Conservation (phyloP, 106 monocot species). For the Triglochin maritima region DNA sequence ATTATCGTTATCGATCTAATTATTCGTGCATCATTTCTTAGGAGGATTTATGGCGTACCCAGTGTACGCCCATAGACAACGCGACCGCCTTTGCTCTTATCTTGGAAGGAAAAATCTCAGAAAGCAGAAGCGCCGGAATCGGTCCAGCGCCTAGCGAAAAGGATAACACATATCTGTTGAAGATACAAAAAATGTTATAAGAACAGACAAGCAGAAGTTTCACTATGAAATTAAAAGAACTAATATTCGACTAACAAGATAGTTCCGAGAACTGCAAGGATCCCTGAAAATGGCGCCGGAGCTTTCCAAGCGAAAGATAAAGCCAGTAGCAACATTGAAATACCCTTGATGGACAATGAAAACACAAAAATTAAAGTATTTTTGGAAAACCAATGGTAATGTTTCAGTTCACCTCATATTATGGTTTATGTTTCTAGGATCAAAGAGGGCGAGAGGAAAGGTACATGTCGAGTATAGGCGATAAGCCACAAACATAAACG, state of each 20-base stretch:
- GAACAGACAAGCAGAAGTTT: not conserved
- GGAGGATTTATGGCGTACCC: too few species aligned
- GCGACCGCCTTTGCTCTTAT: too few species aligned
- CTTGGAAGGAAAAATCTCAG: too few species aligned
- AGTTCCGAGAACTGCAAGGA: slow-evolving; percentile 5
- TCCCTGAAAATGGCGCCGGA: not conserved
- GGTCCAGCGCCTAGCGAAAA: slow-evolving; percentile 85
- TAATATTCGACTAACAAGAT: slow-evolving; percentile 1
- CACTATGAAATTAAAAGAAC: not conserved
- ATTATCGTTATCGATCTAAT: too few species aligned
- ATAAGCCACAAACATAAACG: too few species aligned
- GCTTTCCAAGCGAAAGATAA: not conserved
- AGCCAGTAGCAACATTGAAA: not conserved
- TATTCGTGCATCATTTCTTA: too few species aligned
- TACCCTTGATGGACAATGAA: not conserved
- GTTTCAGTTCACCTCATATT: too few species aligned
- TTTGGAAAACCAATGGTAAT: too few species aligned
- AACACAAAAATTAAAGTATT: not conserved
- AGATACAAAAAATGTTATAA: not conserved
- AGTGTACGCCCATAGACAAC: slow-evolving; percentile 86
- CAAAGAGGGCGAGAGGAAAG: too few species aligned
- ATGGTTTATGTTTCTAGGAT: too few species aligned
- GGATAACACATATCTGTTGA: slow-evolving; percentile 71
- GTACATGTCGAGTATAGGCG: too few species aligned
- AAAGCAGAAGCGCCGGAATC: too few species aligned